These are phyloP conservation scores for Populus tomentosa DNA, from an alignment of 441 rosid genomes.

Conservation along the genomic window DNA sequence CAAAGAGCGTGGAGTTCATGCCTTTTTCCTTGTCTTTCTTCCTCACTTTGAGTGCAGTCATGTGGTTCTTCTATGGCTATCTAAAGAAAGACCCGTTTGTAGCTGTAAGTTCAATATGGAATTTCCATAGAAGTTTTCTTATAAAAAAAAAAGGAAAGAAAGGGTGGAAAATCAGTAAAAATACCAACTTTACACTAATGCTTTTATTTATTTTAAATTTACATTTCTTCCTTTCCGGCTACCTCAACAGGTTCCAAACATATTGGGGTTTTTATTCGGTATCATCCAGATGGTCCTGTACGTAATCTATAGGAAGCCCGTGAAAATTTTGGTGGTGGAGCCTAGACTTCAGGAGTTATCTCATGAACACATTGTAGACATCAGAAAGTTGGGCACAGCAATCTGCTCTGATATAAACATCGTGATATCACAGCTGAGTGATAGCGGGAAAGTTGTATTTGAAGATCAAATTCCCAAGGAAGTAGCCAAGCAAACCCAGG, in stretches of 20 bases:
- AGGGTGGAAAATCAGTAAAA: neutral
- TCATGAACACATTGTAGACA: conserved; percentile 37
- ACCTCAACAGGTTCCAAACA: conserved; percentile 61
- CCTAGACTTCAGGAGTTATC: conserved; percentile 36
- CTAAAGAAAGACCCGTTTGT: conserved; percentile 49
- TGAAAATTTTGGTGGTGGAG: conserved; percentile 31
- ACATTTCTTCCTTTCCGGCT: neutral
- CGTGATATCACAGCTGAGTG: no score
- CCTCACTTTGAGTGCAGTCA: conserved; percentile 67
- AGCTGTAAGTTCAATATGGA: conserved; percentile 38
- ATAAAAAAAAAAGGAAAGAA: no score
- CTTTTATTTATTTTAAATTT: neutral
- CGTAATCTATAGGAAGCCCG: conserved; percentile 42
- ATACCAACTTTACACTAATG: neutral
- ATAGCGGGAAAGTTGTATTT: no score
- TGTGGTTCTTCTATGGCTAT: conserved; percentile 79
- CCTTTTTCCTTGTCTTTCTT: conserved; percentile 63
- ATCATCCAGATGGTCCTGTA: conserved; percentile 72
- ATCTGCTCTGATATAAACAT: no score
- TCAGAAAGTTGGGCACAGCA: no score
- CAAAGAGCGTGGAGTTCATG: conserved; percentile 86
- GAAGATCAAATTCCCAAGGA: no score
- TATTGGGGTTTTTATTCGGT: conserved; percentile 70
- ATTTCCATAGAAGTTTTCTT: neutral
- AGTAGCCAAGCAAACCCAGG: no score